A percentile compares a stretch with the other conserved stretches of the same genome.
phyloP scores from a whole-genome alignment of 768 basidiomycete species.

The Dendrothele bispora region DNA sequence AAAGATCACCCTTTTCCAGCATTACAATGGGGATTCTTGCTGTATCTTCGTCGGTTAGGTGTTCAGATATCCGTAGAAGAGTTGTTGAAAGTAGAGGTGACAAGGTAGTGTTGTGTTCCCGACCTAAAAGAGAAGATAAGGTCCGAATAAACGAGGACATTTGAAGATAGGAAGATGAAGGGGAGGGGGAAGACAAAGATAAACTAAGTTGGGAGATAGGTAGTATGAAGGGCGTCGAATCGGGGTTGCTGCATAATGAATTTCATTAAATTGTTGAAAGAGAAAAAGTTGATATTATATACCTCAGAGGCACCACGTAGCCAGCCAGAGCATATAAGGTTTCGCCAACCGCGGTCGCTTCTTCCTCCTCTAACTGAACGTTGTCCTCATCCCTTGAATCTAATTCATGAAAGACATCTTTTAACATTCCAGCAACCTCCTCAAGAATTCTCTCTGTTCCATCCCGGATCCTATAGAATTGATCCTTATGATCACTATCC shows the following conservation, averaged over 20 bases:
- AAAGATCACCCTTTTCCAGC: conserved; percentile 66
- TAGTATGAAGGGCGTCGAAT: conserved; percentile 45
- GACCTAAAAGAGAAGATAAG: conserved; percentile 61
- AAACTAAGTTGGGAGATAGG: conserved; percentile 54
- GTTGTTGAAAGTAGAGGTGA: conserved; percentile 63
- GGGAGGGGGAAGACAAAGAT: conserved; percentile 59
- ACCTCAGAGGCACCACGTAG: conserved; percentile 62
- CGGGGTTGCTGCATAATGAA: conserved; percentile 36
- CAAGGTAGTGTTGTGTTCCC: conserved; percentile 58
- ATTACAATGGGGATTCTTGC: conserved; percentile 61
- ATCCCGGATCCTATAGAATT: conserved; percentile 3
- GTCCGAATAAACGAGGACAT: conserved; percentile 39
- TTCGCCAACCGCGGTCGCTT: conserved; percentile 62
- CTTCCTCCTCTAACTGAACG: conserved; percentile 60
- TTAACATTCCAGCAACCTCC: conserved; percentile 68
- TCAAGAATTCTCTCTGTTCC: conserved; percentile 60
- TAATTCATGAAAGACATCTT: conserved; percentile 73
- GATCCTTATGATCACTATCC: conserved; percentile 21
- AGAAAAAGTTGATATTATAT: conserved; percentile 24
- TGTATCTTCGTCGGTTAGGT: conserved; percentile 69
- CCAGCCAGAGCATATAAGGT: conserved; percentile 57
- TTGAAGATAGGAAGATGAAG: too few relatives aligned
- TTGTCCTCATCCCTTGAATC: conserved; percentile 63
- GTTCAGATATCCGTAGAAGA: conserved; percentile 64
- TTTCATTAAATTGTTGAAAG: conserved; percentile 3